Conservation (phyloP, 2,329 filamentous ascomycete genomes). For the Trichoderma sp. region DNA sequence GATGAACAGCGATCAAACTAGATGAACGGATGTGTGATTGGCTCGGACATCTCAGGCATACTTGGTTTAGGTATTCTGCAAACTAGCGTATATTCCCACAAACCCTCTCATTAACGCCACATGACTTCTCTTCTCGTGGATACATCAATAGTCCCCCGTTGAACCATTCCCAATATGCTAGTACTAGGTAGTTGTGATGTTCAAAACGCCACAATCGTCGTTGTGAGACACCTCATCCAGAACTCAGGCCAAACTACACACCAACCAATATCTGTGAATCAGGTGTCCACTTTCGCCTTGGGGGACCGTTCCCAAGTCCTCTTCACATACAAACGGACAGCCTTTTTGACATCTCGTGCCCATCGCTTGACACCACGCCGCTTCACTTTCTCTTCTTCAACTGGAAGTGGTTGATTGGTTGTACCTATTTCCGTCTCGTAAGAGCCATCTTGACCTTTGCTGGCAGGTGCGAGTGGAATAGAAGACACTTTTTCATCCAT, state of each 20-base stretch:
- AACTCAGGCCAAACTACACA: background rate
- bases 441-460: background rate
- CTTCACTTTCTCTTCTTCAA: slow-evolving; percentile 25
- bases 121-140: background rate
- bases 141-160: background rate
- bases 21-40: background rate
- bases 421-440: background rate
- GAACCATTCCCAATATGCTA: background rate
- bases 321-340: slow-evolving; percentile 35
- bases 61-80: slow-evolving; percentile 2
- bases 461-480: background rate
- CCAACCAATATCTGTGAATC: background rate
- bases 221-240: slow-evolving; percentile 9
- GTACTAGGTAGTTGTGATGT: slow-evolving; percentile 8
- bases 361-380: slow-evolving; percentile 35
- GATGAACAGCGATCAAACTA: background rate
- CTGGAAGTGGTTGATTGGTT: slow-evolving; percentile 17
- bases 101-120: background rate
- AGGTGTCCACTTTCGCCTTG: slow-evolving; percentile 23
- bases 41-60: background rate
- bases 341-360: slow-evolving; percentile 35
- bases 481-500: background rate
- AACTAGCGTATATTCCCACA: background rate
- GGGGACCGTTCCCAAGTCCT: slow-evolving; percentile 34
- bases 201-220: slow-evolving; percentile 1